Conservation (phyloP, 345 rosid species). For the Mangifera indica region DNA sequence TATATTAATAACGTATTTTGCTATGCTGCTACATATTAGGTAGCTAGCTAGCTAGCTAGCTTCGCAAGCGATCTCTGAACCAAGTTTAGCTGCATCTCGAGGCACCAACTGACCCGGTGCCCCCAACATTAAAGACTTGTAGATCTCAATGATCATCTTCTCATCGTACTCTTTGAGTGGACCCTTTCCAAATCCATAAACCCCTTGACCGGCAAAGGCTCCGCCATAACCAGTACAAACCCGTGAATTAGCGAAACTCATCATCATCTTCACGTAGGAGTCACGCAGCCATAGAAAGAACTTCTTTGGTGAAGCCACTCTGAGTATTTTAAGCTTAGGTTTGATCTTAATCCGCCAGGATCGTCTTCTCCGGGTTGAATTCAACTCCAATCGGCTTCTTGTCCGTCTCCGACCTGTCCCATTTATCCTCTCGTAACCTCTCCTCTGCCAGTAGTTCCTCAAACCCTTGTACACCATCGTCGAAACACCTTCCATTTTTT, state of each 20-base stretch:
- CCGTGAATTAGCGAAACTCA: constrained; percentile 43
- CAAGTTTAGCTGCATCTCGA: constrained; percentile 34
- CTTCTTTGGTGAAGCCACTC: constrained; percentile 34
- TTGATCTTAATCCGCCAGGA: constrained; percentile 46
- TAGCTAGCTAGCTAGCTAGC: no score
- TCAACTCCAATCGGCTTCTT: constrained; percentile 20
- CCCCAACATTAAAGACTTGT: constrained; percentile 57
- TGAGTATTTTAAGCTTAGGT: constrained; percentile 39
- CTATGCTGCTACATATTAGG: neutral
- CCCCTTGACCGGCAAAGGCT: constrained; percentile 2
- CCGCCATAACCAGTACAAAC: constrained; percentile 32
- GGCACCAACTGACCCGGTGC: constrained; percentile 47
- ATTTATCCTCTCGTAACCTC: constrained; percentile 41
- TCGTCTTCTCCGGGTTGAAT: constrained; percentile 21
- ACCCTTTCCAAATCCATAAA: constrained; percentile 25
- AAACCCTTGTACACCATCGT: constrained; percentile 33
- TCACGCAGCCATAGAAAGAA: constrained; percentile 51
- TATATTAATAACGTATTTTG: neutral
- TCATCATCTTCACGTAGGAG: constrained; percentile 60
- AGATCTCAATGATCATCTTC: constrained; percentile 63
- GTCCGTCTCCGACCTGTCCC: constrained; percentile 22
- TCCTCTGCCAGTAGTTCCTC: constrained; percentile 38
- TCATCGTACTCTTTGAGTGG: constrained; percentile 53
- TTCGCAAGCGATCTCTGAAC: constrained; percentile 22
- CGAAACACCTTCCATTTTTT: constrained; percentile 45